phyloP scores from a whole-genome alignment of 2,329 filamentous ascomycete genomes.

The Lanzia echinophila region DNA sequence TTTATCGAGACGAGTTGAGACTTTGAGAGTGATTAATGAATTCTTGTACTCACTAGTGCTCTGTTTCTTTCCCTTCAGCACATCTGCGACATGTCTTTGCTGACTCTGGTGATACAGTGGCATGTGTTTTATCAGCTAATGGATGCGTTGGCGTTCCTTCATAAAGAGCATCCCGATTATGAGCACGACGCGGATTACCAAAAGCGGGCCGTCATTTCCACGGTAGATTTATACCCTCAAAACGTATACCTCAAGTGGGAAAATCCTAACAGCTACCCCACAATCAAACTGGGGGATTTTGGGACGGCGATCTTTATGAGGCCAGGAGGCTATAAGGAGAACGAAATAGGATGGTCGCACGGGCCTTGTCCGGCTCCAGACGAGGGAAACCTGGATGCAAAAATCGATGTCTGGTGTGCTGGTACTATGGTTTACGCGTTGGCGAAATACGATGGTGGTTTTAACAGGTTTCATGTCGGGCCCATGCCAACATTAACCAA shows the following conservation, averaged over 20 bases:
- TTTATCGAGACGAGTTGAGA: neutral
- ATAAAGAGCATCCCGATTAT: conserved; percentile 6
- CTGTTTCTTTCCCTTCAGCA: neutral
- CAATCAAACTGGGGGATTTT: conserved; percentile 4
- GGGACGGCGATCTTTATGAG: neutral
- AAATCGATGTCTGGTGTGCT: neutral
- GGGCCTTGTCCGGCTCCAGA: neutral
- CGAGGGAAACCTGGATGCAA: neutral
- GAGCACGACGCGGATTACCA: neutral
- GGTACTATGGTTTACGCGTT: neutral
- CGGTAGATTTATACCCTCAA: neutral
- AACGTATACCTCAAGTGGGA: conserved; percentile 5
- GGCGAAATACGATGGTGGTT: neutral
- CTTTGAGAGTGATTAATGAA: too few relatives aligned
- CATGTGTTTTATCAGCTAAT: neutral
- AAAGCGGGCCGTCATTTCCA: neutral
- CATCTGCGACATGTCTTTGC: too few relatives aligned
- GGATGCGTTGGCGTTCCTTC: neutral
- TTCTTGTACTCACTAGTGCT: neutral
- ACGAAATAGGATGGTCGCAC: neutral
- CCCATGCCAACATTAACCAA: neutral
- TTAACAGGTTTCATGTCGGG: too few relatives aligned
- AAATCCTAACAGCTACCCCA: neutral
- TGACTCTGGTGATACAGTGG: too few relatives aligned
- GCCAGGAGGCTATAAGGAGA: neutral